Conservation (phyloP, 371 early-diverging fungal species). For the Mortierella sp. region DNA sequence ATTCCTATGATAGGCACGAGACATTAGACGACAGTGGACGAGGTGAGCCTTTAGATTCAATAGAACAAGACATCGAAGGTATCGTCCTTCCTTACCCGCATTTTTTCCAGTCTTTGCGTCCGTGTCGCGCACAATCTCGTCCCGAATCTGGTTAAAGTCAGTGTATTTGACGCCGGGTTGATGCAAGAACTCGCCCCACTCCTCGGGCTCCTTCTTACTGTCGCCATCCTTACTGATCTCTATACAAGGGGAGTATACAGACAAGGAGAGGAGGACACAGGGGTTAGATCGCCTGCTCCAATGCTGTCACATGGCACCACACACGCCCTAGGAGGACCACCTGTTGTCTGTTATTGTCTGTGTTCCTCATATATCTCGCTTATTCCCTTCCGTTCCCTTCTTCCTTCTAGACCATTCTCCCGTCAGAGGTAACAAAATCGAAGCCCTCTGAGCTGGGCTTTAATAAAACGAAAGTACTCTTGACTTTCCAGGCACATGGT, state of each 20-base stretch:
- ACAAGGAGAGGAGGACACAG: background rate
- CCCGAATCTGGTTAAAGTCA: conserved; percentile 94
- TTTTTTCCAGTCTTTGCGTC: conserved; percentile 94
- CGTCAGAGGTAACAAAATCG: background rate
- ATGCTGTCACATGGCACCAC: background rate
- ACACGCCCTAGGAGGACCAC: too few species aligned
- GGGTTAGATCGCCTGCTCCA: background rate
- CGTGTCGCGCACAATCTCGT: conserved; percentile 94
- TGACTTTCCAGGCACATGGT: background rate
- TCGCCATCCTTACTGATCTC: conserved; percentile 27
- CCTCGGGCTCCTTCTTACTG: conserved; percentile 76
- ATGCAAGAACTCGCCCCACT: conserved; percentile 98
- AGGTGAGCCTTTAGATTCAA: too few species aligned
- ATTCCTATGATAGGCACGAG: conserved; percentile 64
- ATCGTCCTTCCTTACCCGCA: conserved; percentile 72
- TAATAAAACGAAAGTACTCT: too few species aligned
- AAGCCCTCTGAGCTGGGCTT: background rate
- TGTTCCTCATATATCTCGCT: background rate
- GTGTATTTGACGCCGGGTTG: conserved; percentile 92
- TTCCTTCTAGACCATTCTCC: conserved; percentile 5
- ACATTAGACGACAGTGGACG: too few species aligned
- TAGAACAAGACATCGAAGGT: too few species aligned
- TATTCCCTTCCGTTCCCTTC: background rate
- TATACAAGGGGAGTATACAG: conserved; percentile 1
- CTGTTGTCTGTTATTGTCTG: too few species aligned